phyloP scores from a whole-genome alignment of 345 rosid genomes.

The Dimocarpus longan region DNA sequence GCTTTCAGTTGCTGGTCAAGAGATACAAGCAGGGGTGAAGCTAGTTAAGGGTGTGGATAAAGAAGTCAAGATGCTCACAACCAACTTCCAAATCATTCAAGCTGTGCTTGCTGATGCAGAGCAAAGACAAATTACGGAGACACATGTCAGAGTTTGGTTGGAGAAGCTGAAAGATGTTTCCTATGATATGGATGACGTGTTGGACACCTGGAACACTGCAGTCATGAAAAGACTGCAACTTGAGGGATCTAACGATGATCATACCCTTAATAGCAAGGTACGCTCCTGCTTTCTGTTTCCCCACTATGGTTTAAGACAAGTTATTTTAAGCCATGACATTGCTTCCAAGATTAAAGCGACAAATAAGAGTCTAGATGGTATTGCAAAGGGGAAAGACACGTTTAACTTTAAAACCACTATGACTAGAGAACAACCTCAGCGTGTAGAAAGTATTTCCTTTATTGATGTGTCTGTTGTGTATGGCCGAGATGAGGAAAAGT shows the following conservation, averaged over 20 bases:
- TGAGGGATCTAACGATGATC: neutral
- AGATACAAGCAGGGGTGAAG: neutral
- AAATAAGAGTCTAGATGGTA: neutral
- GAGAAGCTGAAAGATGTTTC: too few relatives aligned
- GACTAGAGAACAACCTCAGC: neutral
- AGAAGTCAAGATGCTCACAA: neutral
- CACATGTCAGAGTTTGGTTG: neutral
- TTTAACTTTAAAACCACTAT: neutral
- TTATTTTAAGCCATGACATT: neutral
- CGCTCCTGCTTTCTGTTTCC: neutral
- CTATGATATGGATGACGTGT: too few relatives aligned
- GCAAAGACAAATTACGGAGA: neutral
- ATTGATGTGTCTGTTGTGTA: neutral
- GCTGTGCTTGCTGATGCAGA: slow-evolving; percentile 4
- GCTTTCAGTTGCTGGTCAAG: neutral
- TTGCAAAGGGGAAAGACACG: neutral
- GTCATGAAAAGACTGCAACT: neutral
- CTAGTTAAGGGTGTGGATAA: neutral
- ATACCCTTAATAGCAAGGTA: neutral
- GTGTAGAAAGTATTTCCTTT: neutral
- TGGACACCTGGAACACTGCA: too few relatives aligned
- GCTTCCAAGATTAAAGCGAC: neutral
- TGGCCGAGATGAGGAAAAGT: neutral
- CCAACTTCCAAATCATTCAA: neutral
- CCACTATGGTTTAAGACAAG: neutral